Percentiles rank a stretch among this genome's conserved stretches.
phyloP scores from a whole-genome alignment of 352 stramenopile genomes.

The Peronospora farinosa region DNA sequence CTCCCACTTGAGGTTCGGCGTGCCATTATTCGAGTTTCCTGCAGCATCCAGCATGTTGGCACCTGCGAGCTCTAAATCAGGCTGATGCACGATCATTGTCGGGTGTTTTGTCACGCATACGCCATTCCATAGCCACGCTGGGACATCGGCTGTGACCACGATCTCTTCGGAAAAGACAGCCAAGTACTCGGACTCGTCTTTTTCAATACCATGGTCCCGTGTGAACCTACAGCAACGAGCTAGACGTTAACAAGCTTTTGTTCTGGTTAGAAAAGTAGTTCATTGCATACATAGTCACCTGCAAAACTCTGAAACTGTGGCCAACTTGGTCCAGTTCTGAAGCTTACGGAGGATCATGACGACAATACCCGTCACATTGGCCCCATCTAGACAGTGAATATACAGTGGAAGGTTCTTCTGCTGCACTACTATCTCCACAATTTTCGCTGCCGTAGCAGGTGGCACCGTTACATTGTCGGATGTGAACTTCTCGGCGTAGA shows the following conservation, averaged over 20 bases:
- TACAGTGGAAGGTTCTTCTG: constrained; percentile 77
- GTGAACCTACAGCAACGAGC: constrained; percentile 46
- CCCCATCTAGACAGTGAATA: constrained; percentile 83
- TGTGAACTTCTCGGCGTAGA: constrained; percentile 85
- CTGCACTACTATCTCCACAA: constrained; percentile 73
- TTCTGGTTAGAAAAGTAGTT: not conserved
- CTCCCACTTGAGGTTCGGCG: constrained; percentile 58
- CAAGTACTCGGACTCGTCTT: constrained; percentile 83
- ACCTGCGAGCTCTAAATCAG: constrained; percentile 46
- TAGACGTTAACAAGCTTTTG: not conserved
- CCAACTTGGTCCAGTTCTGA: constrained; percentile 85
- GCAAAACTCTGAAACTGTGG: constrained; percentile 79
- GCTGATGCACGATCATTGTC: constrained; percentile 83
- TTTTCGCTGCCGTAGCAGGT: constrained; percentile 61
- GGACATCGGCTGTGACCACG: constrained; percentile 62
- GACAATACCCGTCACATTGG: constrained; percentile 83
- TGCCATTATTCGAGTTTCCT: constrained; percentile 30
- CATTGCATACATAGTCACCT: constrained; percentile 23
- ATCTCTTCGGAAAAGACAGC: constrained; percentile 79
- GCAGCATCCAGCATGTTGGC: constrained; percentile 31
- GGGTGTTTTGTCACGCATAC: constrained; percentile 77
- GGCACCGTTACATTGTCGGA: constrained; percentile 83
- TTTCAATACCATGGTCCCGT: constrained; percentile 79
- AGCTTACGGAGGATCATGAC: constrained; percentile 85
- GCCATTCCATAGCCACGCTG: constrained; percentile 82